Evolutionary conservation across 371 early-diverging fungal species (phyloP).

Genomic region (Actinomortierella wolfii): DNA sequence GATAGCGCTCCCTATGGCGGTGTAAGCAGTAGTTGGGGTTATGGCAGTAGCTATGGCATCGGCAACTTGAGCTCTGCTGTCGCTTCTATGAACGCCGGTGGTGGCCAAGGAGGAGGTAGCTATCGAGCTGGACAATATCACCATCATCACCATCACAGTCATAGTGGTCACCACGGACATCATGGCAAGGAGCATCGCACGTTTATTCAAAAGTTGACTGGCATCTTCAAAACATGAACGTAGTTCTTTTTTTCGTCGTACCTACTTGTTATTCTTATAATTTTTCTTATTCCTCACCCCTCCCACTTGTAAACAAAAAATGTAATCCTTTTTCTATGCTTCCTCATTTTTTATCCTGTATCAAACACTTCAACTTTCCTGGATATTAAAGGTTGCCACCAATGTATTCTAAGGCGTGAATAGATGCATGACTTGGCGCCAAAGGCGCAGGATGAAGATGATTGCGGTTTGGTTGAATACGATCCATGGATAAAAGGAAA

Average conservation of each 20-base stretch:
- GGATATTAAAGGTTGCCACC: no score
- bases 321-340: not conserved
- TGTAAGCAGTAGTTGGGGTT: no score
- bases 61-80: no score
- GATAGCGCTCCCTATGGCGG: conserved; percentile 41
- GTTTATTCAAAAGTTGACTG: conserved; percentile 38
- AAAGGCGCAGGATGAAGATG: no score
- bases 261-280: not conserved
- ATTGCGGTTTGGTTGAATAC: no score
- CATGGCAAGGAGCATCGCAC: conserved; percentile 41
- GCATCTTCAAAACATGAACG: conserved; percentile 23
- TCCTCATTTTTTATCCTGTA: not conserved
- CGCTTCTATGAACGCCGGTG: no score
- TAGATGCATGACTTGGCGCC: no score
- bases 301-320: no score
- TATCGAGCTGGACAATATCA: conserved; percentile 5
- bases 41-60: conserved; percentile 42
- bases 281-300: not conserved
- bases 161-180: conserved; percentile 4
- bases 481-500: no score
- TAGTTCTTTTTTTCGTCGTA: not conserved
- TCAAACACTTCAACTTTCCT: no score
- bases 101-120: conserved; percentile 7
- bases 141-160: conserved; percentile 23
- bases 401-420: no score